phyloP scores from a whole-genome alignment of 106 monocot genomes.

The Platanthera zijinensis region DNA sequence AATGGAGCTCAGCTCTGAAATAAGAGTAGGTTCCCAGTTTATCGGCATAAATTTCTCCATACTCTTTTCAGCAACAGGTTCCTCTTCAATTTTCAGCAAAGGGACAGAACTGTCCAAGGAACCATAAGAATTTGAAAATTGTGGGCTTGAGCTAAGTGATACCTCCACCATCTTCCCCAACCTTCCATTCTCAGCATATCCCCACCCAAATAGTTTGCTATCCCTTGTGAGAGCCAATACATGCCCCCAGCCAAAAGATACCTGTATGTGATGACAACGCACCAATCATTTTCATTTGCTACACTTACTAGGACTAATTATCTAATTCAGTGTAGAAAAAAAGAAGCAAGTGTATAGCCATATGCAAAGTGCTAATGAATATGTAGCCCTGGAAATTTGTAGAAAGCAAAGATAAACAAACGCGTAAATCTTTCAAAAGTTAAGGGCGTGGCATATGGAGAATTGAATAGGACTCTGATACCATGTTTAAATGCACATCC shows the following conservation, averaged over 20 bases:
- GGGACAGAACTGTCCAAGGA: slow-evolving; percentile 13
- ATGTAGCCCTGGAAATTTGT: background rate
- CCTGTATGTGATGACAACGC: slow-evolving; percentile 26
- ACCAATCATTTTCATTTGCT: background rate
- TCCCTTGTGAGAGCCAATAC: slow-evolving; percentile 56
- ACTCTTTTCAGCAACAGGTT: slow-evolving; percentile 46
- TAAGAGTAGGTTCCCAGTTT: slow-evolving; percentile 54
- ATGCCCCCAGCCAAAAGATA: slow-evolving; percentile 96
- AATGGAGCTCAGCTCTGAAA: slow-evolving; percentile 38
- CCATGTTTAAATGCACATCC: no score
- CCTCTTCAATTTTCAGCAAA: slow-evolving; percentile 39
- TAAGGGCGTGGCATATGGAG: no score
- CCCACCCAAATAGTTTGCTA: slow-evolving; percentile 79
- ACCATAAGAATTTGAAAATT: slow-evolving; percentile 1
- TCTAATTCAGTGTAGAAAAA: background rate
- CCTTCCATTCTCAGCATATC: slow-evolving; percentile 60
- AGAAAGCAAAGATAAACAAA: background rate
- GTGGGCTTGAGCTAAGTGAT: slow-evolving; percentile 8
- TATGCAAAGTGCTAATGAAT: background rate
- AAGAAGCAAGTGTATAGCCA: background rate
- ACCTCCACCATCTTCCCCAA: slow-evolving; percentile 52
- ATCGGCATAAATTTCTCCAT: slow-evolving; percentile 77
- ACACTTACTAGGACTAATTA: background rate
- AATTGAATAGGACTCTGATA: no score
- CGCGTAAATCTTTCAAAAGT: background rate